Evolutionary conservation across 345 rosid genomes (phyloP).

Genomic region (Populus alba): DNA sequence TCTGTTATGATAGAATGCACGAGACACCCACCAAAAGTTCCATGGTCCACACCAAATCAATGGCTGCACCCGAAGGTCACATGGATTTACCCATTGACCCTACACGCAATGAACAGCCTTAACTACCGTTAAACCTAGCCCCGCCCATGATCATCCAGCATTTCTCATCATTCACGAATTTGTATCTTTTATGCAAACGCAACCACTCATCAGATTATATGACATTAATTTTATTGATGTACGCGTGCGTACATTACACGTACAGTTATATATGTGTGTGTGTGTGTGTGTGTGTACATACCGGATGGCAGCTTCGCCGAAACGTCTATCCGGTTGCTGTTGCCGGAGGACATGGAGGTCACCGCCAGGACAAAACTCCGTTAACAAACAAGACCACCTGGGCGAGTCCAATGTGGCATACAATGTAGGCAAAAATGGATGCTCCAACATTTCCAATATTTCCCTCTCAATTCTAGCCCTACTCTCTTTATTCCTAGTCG

Average conservation of each 20-base stretch:
- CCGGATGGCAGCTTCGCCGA: constrained; percentile 69
- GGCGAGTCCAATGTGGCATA: constrained; percentile 68
- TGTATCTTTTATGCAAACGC: neutral
- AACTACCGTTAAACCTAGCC: constrained; percentile 18
- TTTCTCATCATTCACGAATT: constrained; percentile 10
- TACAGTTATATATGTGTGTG: neutral
- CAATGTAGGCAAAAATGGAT: constrained; percentile 78
- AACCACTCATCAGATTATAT: neutral
- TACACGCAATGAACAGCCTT: constrained; percentile 18
- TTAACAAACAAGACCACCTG: constrained; percentile 67
- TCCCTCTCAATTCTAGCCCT: constrained; percentile 73
- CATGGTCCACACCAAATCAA: constrained; percentile 2
- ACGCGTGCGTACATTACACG: neutral
- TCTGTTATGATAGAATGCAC: constrained; percentile 24
- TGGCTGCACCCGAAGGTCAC: neutral
- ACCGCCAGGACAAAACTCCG: constrained; percentile 86
- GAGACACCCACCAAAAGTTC: constrained; percentile 12
- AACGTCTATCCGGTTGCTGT: constrained; percentile 58
- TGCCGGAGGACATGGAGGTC: constrained; percentile 82
- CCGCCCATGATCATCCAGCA: constrained; percentile 15
- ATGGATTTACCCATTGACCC: constrained; percentile 22
- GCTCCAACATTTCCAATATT: constrained; percentile 65
- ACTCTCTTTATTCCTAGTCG: constrained; percentile 56
- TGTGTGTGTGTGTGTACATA: constrained; percentile 18
- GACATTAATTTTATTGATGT: neutral